phyloP scores from a whole-genome alignment of 768 basidiomycete species.

The Strobilomyces echinocephalus region DNA sequence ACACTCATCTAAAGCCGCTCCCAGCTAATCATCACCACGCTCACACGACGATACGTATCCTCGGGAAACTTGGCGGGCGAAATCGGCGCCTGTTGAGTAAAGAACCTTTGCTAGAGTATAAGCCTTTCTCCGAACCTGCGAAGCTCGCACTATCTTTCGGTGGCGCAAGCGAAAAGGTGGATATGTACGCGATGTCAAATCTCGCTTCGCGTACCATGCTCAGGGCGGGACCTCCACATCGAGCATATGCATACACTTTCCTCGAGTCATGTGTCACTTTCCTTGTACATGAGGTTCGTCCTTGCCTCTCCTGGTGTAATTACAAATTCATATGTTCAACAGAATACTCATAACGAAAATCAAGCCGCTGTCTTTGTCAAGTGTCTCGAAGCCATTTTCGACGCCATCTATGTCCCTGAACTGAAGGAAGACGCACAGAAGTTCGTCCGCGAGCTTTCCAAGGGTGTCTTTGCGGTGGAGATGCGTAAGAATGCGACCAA shows the following conservation, averaged over 20 bases:
- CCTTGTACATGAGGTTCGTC: constrained; percentile 70
- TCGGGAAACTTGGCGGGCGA: constrained; percentile 93
- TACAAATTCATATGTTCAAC: constrained; percentile 9
- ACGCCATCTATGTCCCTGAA: constrained; percentile 67
- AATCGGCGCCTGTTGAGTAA: constrained; percentile 83
- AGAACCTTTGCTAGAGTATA: constrained; percentile 71
- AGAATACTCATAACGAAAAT: constrained; percentile 72
- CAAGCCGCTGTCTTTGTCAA: constrained; percentile 68
- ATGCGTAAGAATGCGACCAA: constrained; percentile 55
- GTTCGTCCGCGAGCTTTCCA: constrained; percentile 66
- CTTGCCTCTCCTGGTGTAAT: background rate
- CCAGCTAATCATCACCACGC: constrained; percentile 87
- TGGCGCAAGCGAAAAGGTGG: constrained; percentile 57
- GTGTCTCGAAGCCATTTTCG: constrained; percentile 73
- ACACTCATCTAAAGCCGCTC: constrained; percentile 83
- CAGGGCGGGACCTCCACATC: constrained; percentile 40
- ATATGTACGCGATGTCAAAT: constrained; percentile 58
- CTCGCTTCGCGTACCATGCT: constrained; percentile 62
- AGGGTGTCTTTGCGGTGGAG: constrained; percentile 70
- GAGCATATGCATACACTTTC: constrained; percentile 57
- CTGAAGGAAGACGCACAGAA: constrained; percentile 63
- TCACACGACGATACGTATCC: constrained; percentile 90
- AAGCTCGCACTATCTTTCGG: constrained; percentile 71
- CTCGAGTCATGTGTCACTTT: constrained; percentile 69
- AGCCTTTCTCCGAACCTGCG: constrained; percentile 64